Evolutionary conservation across 2,329 filamentous ascomycete genomes (phyloP), one percentile per base, ranked within the genome.

Genomic region (Metarhizium album): DNA sequence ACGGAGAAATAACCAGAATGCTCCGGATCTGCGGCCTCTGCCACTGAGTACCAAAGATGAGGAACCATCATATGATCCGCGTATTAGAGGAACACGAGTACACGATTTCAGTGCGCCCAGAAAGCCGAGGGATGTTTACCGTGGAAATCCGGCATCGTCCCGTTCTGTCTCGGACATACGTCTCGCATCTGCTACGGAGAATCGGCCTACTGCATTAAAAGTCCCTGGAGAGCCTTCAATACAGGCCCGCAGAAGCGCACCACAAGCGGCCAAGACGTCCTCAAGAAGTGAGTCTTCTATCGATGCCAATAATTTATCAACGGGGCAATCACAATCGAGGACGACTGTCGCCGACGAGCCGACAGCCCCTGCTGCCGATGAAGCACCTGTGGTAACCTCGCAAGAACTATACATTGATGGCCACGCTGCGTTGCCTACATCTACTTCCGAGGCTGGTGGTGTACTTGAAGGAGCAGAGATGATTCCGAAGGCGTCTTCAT

Each of bases 51-150:
- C 67, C 22, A 61, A 64, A 7, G 57, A 63, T 0, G 70, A 73
- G 14, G 74, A 75, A 57, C 71, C 73, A 4, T 64, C 66, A 20
- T 82, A 83, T 57, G 81, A 84, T 57, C 81, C 81, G 18, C 73
- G 79, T 9, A 86, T 86, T 55, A 74, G 74, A 59, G 83, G 79
- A 46, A 86, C 78, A 7, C 71, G 74, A 45, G 74, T 84, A 47
- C 83, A 86, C 60, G 82, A 82, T 62, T 85, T 83, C 58, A 84
- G 80, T 59, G 79, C 78, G 0, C 81, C 80, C 1, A 70, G 79
- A 47, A 72, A 52, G 38, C 40, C 47, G 37, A 48, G 45, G 22
- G 47, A 46, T 40, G 31, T 48, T 45, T 43, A 23, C 7, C 5
- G 18, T 24, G 27, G 31, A 14, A 38, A 43, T n/a, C 40, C 40